Evolutionary conservation across 2,329 filamentous ascomycete species (phyloP).

Genomic region (Periconia macrospinosa): DNA sequence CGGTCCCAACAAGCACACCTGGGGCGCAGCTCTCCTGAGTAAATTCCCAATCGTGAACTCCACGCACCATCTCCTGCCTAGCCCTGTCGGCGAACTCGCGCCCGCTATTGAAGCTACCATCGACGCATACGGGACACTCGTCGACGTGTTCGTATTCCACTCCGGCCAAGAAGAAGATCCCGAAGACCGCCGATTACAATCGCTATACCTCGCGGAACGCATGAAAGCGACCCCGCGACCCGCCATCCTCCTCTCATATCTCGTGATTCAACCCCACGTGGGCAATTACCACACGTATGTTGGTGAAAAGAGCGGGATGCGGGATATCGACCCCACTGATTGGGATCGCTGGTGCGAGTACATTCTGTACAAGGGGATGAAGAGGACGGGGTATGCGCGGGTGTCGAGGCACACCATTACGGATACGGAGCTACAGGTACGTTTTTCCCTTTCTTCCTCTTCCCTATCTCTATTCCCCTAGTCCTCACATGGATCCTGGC

Average conservation of each 20-base stretch:
- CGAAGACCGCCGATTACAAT: constrained; percentile 86
- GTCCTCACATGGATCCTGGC: too few species aligned
- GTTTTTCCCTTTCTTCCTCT: constrained; percentile 16
- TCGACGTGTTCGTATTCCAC: constrained; percentile 98
- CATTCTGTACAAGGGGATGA: constrained; percentile 89
- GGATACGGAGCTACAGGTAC: constrained; percentile 90
- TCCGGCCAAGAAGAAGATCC: constrained; percentile 96
- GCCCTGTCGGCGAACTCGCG: constrained; percentile 89
- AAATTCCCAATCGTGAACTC: constrained; percentile 98
- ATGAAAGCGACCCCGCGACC: constrained; percentile 85
- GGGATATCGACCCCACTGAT: constrained; percentile 87
- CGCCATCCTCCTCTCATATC: constrained; percentile 83
- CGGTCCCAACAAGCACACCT: constrained; percentile 98
- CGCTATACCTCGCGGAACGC: constrained; percentile 79
- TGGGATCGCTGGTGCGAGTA: constrained; percentile 99
- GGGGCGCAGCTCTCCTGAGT: constrained; percentile 88
- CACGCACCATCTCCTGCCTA: constrained; percentile 91
- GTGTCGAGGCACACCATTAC: constrained; percentile 90
- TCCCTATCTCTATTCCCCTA: background rate
- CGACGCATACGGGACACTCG: constrained; percentile 83
- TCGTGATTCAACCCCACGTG: constrained; percentile 85
- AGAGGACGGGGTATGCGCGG: constrained; percentile 84
- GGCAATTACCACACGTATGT: constrained; percentile 99
- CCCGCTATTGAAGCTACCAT: constrained; percentile 97
- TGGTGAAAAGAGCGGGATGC: constrained; percentile 83